Percentiles rank a stretch among this genome's conserved stretches.
Evolutionary conservation across 169 alveolate species (phyloP).

Genomic region (Fabrea salina): DNA sequence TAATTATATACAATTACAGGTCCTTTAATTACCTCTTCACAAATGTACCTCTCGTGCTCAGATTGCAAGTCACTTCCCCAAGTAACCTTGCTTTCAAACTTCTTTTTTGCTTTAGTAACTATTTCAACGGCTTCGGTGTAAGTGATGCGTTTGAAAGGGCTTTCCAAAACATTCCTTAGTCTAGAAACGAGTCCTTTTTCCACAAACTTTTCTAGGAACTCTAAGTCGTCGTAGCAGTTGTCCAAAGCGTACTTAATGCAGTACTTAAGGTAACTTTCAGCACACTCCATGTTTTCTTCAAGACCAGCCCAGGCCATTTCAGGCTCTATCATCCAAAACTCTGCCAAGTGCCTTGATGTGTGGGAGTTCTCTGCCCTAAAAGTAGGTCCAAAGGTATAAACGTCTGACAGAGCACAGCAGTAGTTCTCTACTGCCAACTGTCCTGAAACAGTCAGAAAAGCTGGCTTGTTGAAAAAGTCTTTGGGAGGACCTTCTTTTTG

Average conservation of each 20-base stretch:
- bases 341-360: slow-evolving; percentile 96
- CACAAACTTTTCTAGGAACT: slow-evolving; percentile 82
- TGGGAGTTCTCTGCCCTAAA: slow-evolving; percentile 99
- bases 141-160: slow-evolving; percentile 92
- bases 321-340: slow-evolving; percentile 99
- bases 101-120: slow-evolving; percentile 50
- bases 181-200: slow-evolving; percentile 90
- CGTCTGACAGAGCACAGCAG: slow-evolving; percentile 95
- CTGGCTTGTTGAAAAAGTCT: slow-evolving; percentile 95
- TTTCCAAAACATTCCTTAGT: slow-evolving; percentile 82
- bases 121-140: slow-evolving; percentile 96
- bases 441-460: slow-evolving; percentile 97
- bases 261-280: slow-evolving; percentile 95
- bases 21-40: slow-evolving; percentile 94
- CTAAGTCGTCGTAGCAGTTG: slow-evolving; percentile 91
- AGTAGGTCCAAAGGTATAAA: slow-evolving; percentile 99
- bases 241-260: slow-evolving; percentile 88
- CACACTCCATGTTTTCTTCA: slow-evolving; percentile 93
- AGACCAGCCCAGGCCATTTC: slow-evolving; percentile 95
- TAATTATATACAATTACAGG: slow-evolving; percentile 97
- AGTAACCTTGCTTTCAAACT: slow-evolving; percentile 88
- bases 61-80: slow-evolving; percentile 83
- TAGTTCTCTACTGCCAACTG: slow-evolving; percentile 94
- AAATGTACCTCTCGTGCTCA: slow-evolving; percentile 91
- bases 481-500: slow-evolving; percentile 68